A percentile compares a stretch with the other conserved stretches of the same genome.
phyloP scores from a whole-genome alignment of 148 eudicot genomes.

The Dysphania ambrosioides region DNA sequence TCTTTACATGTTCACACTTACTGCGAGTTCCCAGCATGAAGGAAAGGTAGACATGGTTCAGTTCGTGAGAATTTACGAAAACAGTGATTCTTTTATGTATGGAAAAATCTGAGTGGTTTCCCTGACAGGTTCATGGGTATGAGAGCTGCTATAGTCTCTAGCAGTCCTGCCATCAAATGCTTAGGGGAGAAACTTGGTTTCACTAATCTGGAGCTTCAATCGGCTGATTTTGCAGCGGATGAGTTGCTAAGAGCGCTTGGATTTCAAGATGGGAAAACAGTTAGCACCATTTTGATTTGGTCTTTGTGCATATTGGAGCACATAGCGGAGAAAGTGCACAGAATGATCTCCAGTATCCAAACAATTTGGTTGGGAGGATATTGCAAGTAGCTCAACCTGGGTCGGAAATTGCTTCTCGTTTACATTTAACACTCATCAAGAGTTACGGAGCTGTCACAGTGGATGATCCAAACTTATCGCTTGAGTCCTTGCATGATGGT shows the following conservation, averaged over 20 bases:
- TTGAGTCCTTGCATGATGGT: conserved; percentile 29
- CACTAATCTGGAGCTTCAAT: conserved; percentile 31
- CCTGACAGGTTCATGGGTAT: conserved; percentile 84
- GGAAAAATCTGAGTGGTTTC: conserved; percentile 9
- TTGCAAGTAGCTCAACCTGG: conserved; percentile 42
- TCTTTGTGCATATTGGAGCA: conserved; percentile 67
- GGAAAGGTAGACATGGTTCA: conserved; percentile 49
- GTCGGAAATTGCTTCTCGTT: conserved; percentile 56
- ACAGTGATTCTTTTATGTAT: not conserved
- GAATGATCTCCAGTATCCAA: conserved; percentile 37
- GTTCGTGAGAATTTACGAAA: not conserved
- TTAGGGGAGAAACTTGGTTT: conserved; percentile 70
- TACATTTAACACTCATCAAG: conserved; percentile 72
- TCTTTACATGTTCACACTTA: conserved; percentile 10
- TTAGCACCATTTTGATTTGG: conserved; percentile 58
- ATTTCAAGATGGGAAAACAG: conserved; percentile 60
- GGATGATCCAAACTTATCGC: conserved; percentile 36
- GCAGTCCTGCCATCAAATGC: conserved; percentile 39
- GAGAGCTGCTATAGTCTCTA: conserved; percentile 68
- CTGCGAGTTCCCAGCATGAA: conserved; percentile 37
- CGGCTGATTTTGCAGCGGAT: conserved; percentile 32
- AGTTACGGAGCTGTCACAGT: conserved; percentile 54
- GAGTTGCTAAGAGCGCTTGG: conserved; percentile 76
- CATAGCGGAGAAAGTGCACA: conserved; percentile 26
- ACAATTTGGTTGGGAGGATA: conserved; percentile 60